These are phyloP conservation scores for Penicillium herquei DNA, from an alignment of 495 filamentous ascomycete genomes.

Conservation along the genomic window DNA sequence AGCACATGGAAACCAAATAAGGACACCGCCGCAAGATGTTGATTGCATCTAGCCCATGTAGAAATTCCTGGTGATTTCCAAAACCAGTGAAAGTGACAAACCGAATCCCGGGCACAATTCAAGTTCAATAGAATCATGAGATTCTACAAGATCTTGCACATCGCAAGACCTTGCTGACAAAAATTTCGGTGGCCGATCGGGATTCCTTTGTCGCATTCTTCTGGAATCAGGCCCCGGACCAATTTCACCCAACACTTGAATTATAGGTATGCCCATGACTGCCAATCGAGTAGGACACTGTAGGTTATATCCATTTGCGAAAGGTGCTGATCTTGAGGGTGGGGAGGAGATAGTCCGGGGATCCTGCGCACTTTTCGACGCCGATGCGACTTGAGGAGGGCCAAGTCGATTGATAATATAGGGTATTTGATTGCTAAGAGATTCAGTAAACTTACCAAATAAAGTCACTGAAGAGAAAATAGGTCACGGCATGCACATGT, in stretches of 20 bases:
- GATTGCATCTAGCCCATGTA: no score
- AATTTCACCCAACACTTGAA: not conserved
- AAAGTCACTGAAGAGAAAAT: slow-evolving; percentile 2
- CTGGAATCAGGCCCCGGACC: slow-evolving; percentile 3
- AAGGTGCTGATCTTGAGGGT: not conserved
- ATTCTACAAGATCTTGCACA: not conserved
- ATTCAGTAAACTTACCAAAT: slow-evolving; percentile 22
- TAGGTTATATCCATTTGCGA: no score
- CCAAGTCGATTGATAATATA: slow-evolving; percentile 15
- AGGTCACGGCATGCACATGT: slow-evolving; percentile 6
- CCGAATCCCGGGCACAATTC: not conserved
- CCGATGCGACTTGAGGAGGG: slow-evolving; percentile 19
- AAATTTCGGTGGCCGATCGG: slow-evolving; percentile 5
- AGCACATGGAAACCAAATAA: no score
- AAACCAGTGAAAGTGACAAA: not conserved
- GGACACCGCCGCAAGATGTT: no score
- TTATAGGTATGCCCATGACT: not conserved
- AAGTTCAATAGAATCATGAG: not conserved
- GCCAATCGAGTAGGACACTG: not conserved
- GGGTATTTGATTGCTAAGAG: slow-evolving; percentile 15
- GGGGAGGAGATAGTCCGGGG: slow-evolving; percentile 2
- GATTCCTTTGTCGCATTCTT: slow-evolving; percentile 19
- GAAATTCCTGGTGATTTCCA: not conserved
- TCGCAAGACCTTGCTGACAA: not conserved
- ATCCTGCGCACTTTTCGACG: slow-evolving; percentile 10